Evolutionary conservation across 2,329 filamentous ascomycete genomes (phyloP), one percentile per base, ranked within the genome.

Genomic region (Aspergillus ibericus): DNA sequence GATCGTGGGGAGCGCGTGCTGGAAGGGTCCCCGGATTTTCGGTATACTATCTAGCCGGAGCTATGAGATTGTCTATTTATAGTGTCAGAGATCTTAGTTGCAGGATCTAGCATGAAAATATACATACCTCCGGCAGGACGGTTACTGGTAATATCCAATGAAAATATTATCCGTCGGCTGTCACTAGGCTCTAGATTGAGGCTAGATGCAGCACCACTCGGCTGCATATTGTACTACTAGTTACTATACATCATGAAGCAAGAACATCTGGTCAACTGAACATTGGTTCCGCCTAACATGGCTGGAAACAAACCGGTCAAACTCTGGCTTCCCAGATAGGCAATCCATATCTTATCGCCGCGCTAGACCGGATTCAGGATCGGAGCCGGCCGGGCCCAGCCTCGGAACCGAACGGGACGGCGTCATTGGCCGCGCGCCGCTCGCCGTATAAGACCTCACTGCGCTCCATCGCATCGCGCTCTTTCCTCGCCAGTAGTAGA

Each of bases 1-100:
- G 69, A 73, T 29, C 63, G 63, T 27, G 74, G 74, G 18, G 62
- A 73, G 64, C 59, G 70, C 35, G 62, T 74, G 7, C 74, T 76
- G 53, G 74, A 76, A 59, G 71, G 67, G 8, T 67, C 69, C 18
- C 55, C 69, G 9, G 65, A 65, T n/a, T 78, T 78, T 63, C 71
- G 74, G 35, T 78, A 78, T 65, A 77, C 70, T 8, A 59, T 61
- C 16, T 61, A 50, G 27, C 1, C 20, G 4, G 13, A 1, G 29
- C 1, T 3, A 9, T 32, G 29, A 3, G 29, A 10, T 32, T 10
- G 4, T 32, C 29, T 32, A 32, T 32, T 32, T 32, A 10, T 32
- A 32, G 29, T 32, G 29, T 1, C 7, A 10, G 8, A 10, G 29
- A 32, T 32, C 5, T 25, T 32, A 32, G 29, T 32, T 9, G 27